A percentile compares a stretch with the other conserved stretches of the same genome.
Conservation (phyloP, 129 eudicot species). For the Escallonia rubra region DNA sequence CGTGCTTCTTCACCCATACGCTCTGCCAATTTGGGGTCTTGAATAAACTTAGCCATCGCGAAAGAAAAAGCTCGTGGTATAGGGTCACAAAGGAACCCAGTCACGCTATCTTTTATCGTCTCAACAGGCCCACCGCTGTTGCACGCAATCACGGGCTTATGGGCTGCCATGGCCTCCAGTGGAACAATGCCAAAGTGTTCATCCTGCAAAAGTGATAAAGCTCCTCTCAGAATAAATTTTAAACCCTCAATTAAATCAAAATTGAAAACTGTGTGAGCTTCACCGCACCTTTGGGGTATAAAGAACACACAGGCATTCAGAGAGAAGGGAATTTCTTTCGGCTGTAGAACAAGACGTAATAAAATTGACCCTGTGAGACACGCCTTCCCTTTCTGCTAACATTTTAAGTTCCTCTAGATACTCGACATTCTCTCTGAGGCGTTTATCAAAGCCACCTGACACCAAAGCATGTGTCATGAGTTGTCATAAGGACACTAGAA, state of each 20-base stretch:
- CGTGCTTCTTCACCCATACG: slow-evolving; percentile 64
- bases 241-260: not conserved
- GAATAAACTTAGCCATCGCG: slow-evolving; percentile 55
- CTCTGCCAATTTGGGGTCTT: slow-evolving; percentile 46
- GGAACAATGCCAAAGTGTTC: slow-evolving; percentile 95
- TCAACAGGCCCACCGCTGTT: slow-evolving; percentile 95
- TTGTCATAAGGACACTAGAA: not conserved
- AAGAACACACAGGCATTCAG: slow-evolving; percentile 72
- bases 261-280: not conserved
- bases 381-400: slow-evolving; percentile 77
- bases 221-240: not conserved
- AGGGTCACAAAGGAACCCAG: slow-evolving; percentile 81
- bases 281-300: slow-evolving; percentile 74
- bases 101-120: slow-evolving; percentile 50
- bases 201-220: slow-evolving; percentile 32
- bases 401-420: slow-evolving; percentile 70
- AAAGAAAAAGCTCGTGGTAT: slow-evolving; percentile 50
- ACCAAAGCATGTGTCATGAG: not conserved
- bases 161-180: slow-evolving; percentile 89
- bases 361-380: slow-evolving; percentile 58
- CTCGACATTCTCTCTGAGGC: slow-evolving; percentile 92
- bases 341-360: slow-evolving; percentile 83
- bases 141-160: slow-evolving; percentile 88
- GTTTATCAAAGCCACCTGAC: slow-evolving; percentile 86
- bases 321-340: slow-evolving; percentile 67